Conservation (phyloP, 805 yeast species). For the Candida glaebosa region DNA sequence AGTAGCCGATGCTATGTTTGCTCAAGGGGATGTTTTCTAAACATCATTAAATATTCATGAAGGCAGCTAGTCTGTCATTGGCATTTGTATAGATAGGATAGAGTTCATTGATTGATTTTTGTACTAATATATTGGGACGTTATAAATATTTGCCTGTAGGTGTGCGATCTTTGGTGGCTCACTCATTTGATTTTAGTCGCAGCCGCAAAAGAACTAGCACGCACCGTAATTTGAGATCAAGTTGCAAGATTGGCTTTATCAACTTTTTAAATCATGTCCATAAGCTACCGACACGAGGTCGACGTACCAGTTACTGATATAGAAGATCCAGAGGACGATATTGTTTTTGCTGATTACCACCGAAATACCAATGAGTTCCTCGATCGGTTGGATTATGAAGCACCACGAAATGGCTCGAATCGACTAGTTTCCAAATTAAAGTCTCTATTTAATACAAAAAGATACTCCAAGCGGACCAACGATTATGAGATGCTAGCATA, state of each 20-base stretch:
- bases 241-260: too few species aligned
- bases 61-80: conserved; percentile 1
- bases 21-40: conserved; percentile 80
- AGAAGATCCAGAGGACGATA: conserved; percentile 42
- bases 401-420: neutral
- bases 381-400: conserved; percentile 23
- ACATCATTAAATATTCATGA: conserved; percentile 1
- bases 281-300: conserved; percentile 30
- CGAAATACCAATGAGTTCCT: conserved; percentile 10
- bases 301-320: conserved; percentile 57
- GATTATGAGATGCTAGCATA: conserved; percentile 4
- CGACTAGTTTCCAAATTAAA: neutral
- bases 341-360: conserved; percentile 19
- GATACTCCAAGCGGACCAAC: conserved; percentile 1
- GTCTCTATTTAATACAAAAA: neutral
- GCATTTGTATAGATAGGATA: conserved; percentile 2
- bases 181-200: neutral
- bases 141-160: too few species aligned
- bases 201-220: too few species aligned
- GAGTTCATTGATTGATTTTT: conserved; percentile 1
- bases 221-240: too few species aligned
- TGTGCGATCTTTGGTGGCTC: too few species aligned
- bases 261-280: too few species aligned
- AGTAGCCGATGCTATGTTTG: conserved; percentile 98
- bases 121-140: conserved; percentile 2